Evolutionary conservation across 192 early-diverging fungal species (phyloP).

Genomic region (Coemansia sp.): DNA sequence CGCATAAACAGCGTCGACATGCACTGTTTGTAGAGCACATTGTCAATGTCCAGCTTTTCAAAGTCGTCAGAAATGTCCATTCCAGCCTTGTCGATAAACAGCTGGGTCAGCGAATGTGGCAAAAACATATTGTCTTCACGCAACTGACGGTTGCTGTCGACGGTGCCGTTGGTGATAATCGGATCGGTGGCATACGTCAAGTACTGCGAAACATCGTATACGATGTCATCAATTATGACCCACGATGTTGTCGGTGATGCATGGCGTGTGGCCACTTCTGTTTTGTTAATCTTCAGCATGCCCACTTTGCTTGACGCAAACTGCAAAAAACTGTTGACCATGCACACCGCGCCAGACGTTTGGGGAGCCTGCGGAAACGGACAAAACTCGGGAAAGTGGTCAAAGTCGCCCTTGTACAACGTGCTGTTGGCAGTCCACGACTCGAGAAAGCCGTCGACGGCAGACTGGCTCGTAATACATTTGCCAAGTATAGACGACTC

Average conservation of each 20-base stretch:
- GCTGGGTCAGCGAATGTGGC: slow-evolving; percentile 29
- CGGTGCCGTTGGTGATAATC: slow-evolving; percentile 38
- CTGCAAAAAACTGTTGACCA: slow-evolving; percentile 26
- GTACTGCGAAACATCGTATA: slow-evolving; percentile 45
- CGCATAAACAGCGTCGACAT: slow-evolving; percentile 39
- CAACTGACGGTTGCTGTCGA: slow-evolving; percentile 26
- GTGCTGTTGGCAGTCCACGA: slow-evolving; percentile 33
- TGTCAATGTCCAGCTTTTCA: slow-evolving; percentile 19
- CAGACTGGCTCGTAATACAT: slow-evolving; percentile 23
- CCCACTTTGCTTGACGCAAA: slow-evolving; percentile 39
- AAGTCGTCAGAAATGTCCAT: slow-evolving; percentile 31
- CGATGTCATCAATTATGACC: slow-evolving; percentile 34
- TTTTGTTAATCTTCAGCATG: slow-evolving; percentile 33
- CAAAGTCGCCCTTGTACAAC: slow-evolving; percentile 17
- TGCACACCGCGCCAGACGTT: slow-evolving; percentile 34
- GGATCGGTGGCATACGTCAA: slow-evolving; percentile 30
- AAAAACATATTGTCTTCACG: slow-evolving; percentile 34
- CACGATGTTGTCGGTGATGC: slow-evolving; percentile 33
- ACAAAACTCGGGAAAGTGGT: slow-evolving; percentile 28
- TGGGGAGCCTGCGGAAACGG: slow-evolving; percentile 54
- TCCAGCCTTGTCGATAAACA: slow-evolving; percentile 41
- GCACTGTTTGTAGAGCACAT: slow-evolving; percentile 41
- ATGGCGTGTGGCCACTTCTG: slow-evolving; percentile 21
- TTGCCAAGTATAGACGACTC: slow-evolving; percentile 18
- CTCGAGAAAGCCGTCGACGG: slow-evolving; percentile 23